These are phyloP conservation scores for Monosporozyma aquatica DNA, from an alignment of 805 yeast species.

Conservation along the genomic window DNA sequence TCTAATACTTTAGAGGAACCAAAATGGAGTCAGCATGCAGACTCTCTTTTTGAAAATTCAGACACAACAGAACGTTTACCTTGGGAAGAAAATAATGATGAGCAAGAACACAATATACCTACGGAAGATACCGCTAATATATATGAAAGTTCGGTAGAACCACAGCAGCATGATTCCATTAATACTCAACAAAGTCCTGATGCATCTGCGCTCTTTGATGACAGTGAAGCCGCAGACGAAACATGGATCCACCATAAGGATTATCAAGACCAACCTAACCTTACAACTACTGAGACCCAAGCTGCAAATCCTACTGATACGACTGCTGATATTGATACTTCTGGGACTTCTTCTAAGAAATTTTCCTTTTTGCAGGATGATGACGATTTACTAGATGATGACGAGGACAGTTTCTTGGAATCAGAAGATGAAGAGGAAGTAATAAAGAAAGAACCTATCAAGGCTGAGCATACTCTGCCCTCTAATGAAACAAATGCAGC, in stretches of 20 bases:
- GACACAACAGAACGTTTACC: not conserved
- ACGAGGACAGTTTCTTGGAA: conserved; percentile 24
- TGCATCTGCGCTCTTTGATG: not conserved
- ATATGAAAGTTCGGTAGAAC: not conserved
- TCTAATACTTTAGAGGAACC: no score
- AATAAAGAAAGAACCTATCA: not conserved
- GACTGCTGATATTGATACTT: no score
- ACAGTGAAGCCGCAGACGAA: not conserved
- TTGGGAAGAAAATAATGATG: not conserved
- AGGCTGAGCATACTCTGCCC: not conserved
- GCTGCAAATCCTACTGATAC: no score
- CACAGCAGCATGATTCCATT: not conserved
- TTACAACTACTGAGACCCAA: not conserved
- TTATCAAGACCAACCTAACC: no score
- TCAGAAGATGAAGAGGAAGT: conserved; percentile 23
- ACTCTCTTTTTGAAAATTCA: not conserved
- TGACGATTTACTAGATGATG: conserved; percentile 39
- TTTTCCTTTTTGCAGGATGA: conserved; percentile 37
- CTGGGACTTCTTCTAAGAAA: no score
- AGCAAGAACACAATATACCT: not conserved
- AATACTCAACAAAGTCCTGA: no score
- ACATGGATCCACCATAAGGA: no score
- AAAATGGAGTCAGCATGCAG: not conserved
- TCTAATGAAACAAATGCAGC: no score
- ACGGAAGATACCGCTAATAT: no score